Base-by-base conservation (phyloP, 2,329 filamentous ascomycete genomes). In the Magnaporthiopsis poae region DNA sequence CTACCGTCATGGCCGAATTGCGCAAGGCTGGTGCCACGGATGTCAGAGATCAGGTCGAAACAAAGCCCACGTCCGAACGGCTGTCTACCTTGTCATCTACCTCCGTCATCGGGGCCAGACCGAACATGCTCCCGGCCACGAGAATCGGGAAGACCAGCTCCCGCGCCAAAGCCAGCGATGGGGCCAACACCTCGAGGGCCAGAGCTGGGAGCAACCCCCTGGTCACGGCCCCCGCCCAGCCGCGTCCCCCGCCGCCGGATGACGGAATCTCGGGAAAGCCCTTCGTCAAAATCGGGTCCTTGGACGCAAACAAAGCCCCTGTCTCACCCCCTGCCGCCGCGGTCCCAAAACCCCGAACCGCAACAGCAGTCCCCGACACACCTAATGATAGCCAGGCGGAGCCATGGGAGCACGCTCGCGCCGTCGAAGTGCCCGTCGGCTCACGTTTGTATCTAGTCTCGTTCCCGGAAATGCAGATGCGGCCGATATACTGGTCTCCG, bases 401-500 rank as follows among this genome's bases (percentile, higher is more conserved):
- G 9, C 15, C 36, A 29, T 64, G 62, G 36, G 62, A 56, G 36
- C 62, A 15, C 15, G 62, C 36, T 12, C 62, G 52, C n/a, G 76
- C 68, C 46, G 73, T 77, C 5, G 87, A 90, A 67, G 88, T 98
- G 2, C 87, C 92, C 3, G 94, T 98, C 1, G 95, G 95, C 0
- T 96, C 93, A n/a, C 86, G 92, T 70, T 81, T 99, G 67, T 94
- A 99, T 74, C 85, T 93, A 72, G 94, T 98, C 1, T 88, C 90
- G 67, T 82, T 98, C 71, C 92, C 94, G 29, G 85, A 85, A 65
- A 79, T 96, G 46, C 84, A 91, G 73, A 96, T 99, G 92, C 91
- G 93, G 75, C 95, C 95, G 0, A 97, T 98, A 68, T 99, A 99
- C 75, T 99, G 95, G 95, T 93, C 90, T 25, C 94, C 95, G 9